A percentile compares a stretch with the other conserved stretches of the same genome.
These are phyloP conservation scores for Astrothelium macrocarpum DNA, from an alignment of 495 filamentous ascomycete genomes.

Conservation along the genomic window DNA sequence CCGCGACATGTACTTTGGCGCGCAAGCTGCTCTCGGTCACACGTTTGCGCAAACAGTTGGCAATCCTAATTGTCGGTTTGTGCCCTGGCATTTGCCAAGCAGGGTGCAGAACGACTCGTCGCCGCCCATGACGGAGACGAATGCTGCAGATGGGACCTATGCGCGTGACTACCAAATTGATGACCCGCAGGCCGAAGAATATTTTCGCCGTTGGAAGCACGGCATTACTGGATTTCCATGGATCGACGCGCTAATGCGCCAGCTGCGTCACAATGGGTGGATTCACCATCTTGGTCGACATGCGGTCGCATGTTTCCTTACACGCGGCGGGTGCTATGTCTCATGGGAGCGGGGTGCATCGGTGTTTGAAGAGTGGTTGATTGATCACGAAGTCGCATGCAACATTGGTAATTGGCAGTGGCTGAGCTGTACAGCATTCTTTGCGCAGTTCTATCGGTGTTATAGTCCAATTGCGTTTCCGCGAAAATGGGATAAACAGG, in stretches of 20 bases:
- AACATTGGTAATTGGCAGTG: conserved; percentile 69
- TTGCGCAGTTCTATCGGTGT: conserved; percentile 52
- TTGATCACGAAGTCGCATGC: conserved; percentile 61
- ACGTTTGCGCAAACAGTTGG: conserved; percentile 47
- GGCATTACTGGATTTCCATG: conserved; percentile 61
- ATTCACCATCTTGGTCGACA: conserved; percentile 66
- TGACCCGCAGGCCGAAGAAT: conserved; percentile 44
- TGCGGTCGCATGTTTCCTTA: conserved; percentile 63
- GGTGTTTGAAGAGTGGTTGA: conserved; percentile 61
- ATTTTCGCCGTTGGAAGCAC: conserved; percentile 54
- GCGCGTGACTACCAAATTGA: conserved; percentile 44
- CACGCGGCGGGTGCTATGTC: conserved; percentile 61
- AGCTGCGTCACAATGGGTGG: conserved; percentile 59
- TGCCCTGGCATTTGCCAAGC: conserved; percentile 61
- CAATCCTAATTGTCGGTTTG: conserved; percentile 52
- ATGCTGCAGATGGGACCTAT: conserved; percentile 36
- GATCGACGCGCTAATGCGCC: conserved; percentile 68
- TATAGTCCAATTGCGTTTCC: conserved; percentile 59
- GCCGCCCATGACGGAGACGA: conserved; percentile 7
- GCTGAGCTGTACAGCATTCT: conserved; percentile 65
- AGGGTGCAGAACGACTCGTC: conserved; percentile 33
- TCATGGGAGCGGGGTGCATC: conserved; percentile 65
- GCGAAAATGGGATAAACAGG: conserved; percentile 56
- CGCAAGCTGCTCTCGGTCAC: conserved; percentile 53
- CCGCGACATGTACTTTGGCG: conserved; percentile 68